Evolutionary conservation across 78 protist species (phyloP).

Genomic region (Tieghemostelium lacteum): DNA sequence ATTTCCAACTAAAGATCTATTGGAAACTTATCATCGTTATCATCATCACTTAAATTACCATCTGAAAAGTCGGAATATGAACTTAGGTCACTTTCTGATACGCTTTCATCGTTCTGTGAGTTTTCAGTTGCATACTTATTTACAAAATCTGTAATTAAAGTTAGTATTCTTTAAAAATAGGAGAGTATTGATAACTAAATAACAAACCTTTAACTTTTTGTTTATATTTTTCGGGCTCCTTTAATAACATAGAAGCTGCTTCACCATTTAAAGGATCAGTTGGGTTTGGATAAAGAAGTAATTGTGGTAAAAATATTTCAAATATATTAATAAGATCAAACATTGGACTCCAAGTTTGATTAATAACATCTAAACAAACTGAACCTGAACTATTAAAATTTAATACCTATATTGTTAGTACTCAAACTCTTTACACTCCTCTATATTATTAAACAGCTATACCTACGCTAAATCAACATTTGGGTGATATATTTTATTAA

Average conservation of each 20-base stretch:
- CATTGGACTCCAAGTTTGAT: constrained; percentile 99
- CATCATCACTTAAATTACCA: constrained; percentile 36
- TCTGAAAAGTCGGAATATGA: constrained; percentile 43
- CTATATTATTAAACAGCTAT: not conserved
- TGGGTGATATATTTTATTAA: constrained; percentile 96
- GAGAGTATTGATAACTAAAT: not conserved
- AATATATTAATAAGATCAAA: constrained; percentile 93
- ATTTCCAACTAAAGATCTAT: constrained; percentile 17
- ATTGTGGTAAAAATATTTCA: constrained; percentile 97
- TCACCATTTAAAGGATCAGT: constrained; percentile 98
- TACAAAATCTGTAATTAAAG: constrained; percentile 42
- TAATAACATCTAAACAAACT: constrained; percentile 98
- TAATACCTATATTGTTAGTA: not conserved
- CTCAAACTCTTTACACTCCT: too few species aligned
- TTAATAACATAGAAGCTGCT: constrained; percentile 94
- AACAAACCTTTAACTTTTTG: constrained; percentile 70
- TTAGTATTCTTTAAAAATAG: not conserved
- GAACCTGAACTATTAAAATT: constrained; percentile 94
- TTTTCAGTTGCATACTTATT: constrained; percentile 79
- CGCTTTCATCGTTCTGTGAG: constrained; percentile 59
- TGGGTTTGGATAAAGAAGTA: constrained; percentile 97
- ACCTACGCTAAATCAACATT: constrained; percentile 95
- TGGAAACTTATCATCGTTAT: constrained; percentile 36
- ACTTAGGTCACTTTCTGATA: constrained; percentile 75
- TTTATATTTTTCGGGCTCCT: constrained; percentile 79